Evolutionary conservation across 1,284 basidiomycete genomes (phyloP).

Genomic region (Leccinum subfulvum): DNA sequence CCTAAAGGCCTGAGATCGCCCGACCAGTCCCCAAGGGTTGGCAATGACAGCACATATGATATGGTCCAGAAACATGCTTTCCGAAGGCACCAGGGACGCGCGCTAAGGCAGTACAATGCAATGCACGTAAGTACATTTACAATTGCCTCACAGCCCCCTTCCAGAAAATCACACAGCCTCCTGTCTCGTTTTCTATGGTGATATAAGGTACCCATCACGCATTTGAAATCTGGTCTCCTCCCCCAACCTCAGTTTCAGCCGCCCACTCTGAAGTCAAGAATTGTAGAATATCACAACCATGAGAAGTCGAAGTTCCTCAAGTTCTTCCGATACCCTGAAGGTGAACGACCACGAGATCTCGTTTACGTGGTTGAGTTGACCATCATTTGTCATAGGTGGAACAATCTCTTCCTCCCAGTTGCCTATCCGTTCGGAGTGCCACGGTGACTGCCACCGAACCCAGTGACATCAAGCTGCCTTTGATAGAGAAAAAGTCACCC

Average conservation of each 20-base stretch:
- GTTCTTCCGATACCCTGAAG: not conserved
- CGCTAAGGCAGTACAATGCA: not conserved
- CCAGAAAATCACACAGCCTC: not conserved
- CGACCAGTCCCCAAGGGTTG: not conserved
- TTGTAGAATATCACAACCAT: not conserved
- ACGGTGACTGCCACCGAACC: not conserved
- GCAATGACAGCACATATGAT: not conserved
- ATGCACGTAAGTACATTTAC: not conserved
- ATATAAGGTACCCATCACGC: not conserved
- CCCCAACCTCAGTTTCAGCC: not conserved
- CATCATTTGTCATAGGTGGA: not conserved
- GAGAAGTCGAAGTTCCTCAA: not conserved
- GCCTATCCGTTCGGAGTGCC: not conserved
- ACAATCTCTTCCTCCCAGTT: not conserved
- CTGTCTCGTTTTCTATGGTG: not conserved
- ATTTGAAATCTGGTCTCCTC: not conserved
- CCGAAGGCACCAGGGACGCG: not conserved
- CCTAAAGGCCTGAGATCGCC: not conserved
- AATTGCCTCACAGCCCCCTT: not conserved
- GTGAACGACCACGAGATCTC: not conserved
- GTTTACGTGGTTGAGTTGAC: not conserved
- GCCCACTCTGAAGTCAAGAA: not conserved
- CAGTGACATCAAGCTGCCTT: not conserved
- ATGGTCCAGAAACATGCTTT: not conserved
- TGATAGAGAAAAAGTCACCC: not conserved